phyloP scores from a whole-genome alignment of 2,329 filamentous ascomycete genomes.

The Dothideomycetidae sp. region DNA sequence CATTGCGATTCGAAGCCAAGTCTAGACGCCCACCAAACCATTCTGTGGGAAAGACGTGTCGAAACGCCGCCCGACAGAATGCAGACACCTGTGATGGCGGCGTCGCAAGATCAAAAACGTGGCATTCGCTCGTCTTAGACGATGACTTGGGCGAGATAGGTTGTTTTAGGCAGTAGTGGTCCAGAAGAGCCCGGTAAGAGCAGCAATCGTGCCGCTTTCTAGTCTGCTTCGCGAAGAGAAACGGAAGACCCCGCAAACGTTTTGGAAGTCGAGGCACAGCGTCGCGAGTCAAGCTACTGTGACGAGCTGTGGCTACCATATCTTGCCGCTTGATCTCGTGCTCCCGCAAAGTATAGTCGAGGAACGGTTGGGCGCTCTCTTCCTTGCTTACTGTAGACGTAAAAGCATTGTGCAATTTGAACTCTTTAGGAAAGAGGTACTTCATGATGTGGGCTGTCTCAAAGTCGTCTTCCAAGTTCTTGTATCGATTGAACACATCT shows the following conservation, averaged over 20 bases:
- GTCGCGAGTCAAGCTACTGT: not conserved
- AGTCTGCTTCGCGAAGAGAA: constrained; percentile 50
- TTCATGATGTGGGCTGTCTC: constrained; percentile 64
- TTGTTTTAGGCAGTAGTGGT: constrained; percentile 59
- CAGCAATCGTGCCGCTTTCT: constrained; percentile 60
- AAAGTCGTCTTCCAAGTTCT: constrained; percentile 30
- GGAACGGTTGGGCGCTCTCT: constrained; percentile 58
- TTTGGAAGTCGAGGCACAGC: constrained; percentile 36
- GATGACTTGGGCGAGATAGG: not conserved
- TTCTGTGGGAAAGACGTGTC: constrained; percentile 54
- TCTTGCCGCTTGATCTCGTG: constrained; percentile 48
- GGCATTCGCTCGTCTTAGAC: not conserved
- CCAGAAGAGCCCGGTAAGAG: constrained; percentile 63
- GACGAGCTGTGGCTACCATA: constrained; percentile 1
- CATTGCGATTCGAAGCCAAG: constrained; percentile 46
- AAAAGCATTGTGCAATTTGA: constrained; percentile 85
- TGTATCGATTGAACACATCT: constrained; percentile 71
- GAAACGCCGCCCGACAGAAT: constrained; percentile 67
- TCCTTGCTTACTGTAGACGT: constrained; percentile 49
- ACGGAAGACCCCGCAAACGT: constrained; percentile 49
- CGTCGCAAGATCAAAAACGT: constrained; percentile 53
- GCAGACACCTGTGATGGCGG: constrained; percentile 58
- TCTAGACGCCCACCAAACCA: constrained; percentile 57
- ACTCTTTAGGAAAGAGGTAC: constrained; percentile 88
- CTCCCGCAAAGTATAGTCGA: constrained; percentile 76